A percentile compares a stretch with the other conserved stretches of the same genome.
These are phyloP conservation scores for Helminthosporium solani DNA, from an alignment of 2,329 filamentous ascomycete species.

Conservation along the genomic window DNA sequence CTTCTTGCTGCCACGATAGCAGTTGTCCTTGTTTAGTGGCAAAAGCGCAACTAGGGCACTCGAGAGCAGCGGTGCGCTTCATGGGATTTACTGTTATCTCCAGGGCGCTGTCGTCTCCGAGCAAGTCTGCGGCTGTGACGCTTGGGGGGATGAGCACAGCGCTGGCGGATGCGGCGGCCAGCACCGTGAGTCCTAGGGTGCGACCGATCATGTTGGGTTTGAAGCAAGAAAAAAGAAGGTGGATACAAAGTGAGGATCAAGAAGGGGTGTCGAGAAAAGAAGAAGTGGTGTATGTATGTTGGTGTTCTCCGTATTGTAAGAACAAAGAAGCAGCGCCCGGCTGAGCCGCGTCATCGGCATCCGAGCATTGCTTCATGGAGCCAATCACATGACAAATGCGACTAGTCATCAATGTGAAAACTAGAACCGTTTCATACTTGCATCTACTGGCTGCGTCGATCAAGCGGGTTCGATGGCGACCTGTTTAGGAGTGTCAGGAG, in stretches of 20 bases:
- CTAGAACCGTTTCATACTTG: neutral
- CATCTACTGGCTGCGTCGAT: too few relatives aligned
- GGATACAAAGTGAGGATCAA: slow-evolving; percentile 9
- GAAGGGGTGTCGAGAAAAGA: slow-evolving; percentile 15
- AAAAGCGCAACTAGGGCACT: slow-evolving; percentile 38
- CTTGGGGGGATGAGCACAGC: slow-evolving; percentile 39
- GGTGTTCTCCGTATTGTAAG: too few relatives aligned
- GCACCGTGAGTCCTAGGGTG: slow-evolving; percentile 39
- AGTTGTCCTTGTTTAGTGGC: slow-evolving; percentile 24
- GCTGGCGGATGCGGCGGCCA: slow-evolving; percentile 29
- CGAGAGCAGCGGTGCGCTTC: slow-evolving; percentile 34
- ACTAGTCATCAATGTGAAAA: neutral
- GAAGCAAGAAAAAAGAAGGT: slow-evolving; percentile 14
- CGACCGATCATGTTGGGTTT: slow-evolving; percentile 29
- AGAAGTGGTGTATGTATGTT: slow-evolving; percentile 12
- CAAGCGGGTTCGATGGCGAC: too few relatives aligned
- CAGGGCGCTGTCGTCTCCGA: slow-evolving; percentile 33
- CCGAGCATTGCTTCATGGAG: neutral
- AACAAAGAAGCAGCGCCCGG: slow-evolving; percentile 1
- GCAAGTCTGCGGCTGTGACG: slow-evolving; percentile 27
- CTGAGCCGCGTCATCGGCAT: neutral
- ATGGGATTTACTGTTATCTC: slow-evolving; percentile 37
- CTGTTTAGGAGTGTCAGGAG: too few relatives aligned
- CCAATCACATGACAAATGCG: neutral
- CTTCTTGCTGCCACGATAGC: slow-evolving; percentile 30